These are phyloP conservation scores for Ophiocordyceps sinensis DNA, from an alignment of 2,329 filamentous ascomycete genomes.

Conservation along the genomic window DNA sequence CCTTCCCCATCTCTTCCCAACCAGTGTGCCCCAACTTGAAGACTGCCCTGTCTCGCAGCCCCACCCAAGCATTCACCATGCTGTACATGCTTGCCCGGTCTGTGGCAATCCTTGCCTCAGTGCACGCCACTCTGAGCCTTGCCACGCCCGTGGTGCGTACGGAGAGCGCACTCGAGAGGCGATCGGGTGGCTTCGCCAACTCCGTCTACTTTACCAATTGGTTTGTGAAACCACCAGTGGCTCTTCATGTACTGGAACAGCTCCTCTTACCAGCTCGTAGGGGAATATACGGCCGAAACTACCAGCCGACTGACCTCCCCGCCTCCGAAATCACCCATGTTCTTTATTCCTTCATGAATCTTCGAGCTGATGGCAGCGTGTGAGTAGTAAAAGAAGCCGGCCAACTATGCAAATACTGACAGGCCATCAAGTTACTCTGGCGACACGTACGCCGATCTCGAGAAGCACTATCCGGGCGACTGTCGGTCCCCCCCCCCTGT, in stretches of 20 bases:
- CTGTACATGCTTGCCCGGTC: conserved; percentile 10
- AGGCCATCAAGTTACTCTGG: conserved; percentile 36
- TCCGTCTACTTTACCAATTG: conserved; percentile 35
- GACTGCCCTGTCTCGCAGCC: neutral
- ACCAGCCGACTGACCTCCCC: conserved; percentile 57
- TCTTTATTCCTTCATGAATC: conserved; percentile 69
- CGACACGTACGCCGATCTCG: conserved; percentile 53
- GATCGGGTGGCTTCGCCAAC: conserved; percentile 16
- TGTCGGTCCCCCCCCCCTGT: conserved; percentile 21
- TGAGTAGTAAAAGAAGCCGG: conserved; percentile 20
- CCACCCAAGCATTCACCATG: conserved; percentile 8
- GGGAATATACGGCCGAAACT: conserved; percentile 65
- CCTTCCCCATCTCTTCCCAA: neutral
- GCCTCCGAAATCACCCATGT: conserved; percentile 60
- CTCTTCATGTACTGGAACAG: neutral
- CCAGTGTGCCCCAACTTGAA: neutral
- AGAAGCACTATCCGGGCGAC: conserved; percentile 61
- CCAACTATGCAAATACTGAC: neutral
- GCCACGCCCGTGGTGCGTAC: conserved; percentile 7
- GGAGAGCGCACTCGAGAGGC: conserved; percentile 6
- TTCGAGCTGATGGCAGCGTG: conserved; percentile 57
- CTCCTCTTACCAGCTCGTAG: conserved; percentile 12
- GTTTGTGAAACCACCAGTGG: conserved; percentile 12
- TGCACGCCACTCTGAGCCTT: conserved; percentile 10
- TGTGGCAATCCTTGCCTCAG: conserved; percentile 11